These are phyloP conservation scores for Apiospora sp. DNA, from an alignment of 2,329 filamentous ascomycete genomes.

Conservation along the genomic window DNA sequence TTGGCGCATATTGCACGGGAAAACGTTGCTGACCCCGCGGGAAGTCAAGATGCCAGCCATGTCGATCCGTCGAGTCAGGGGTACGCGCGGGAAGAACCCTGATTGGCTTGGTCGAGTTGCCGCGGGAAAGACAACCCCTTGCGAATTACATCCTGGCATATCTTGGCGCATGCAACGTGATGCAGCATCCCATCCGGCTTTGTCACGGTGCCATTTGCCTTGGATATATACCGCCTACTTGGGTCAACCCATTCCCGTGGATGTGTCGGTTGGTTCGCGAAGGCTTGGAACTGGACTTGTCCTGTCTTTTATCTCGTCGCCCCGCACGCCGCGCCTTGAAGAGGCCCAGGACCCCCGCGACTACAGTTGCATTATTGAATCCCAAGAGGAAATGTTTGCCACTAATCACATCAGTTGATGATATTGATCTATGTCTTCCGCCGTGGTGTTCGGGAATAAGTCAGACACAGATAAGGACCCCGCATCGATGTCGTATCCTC, in stretches of 20 bases:
- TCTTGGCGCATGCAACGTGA: not conserved
- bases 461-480: not conserved
- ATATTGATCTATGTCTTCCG: not conserved
- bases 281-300: not conserved
- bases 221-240: not conserved
- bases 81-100: not conserved
- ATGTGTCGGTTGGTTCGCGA: not conserved
- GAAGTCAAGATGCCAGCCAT: too few species aligned
- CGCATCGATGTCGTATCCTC: not conserved
- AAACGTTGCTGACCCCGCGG: not conserved
- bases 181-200: too few species aligned
- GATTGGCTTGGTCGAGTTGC: not conserved
- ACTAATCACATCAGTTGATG: not conserved
- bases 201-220: too few species aligned
- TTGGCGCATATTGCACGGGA: not conserved
- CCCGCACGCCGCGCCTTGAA: not conserved
- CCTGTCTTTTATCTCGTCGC: not conserved
- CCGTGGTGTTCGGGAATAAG: not conserved
- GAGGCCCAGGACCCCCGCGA: not conserved
- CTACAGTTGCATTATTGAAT: not conserved
- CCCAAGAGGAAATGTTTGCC: not conserved
- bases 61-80: too few species aligned
- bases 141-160: too few species aligned
- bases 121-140: not conserved
- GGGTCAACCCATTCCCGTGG: not conserved